phyloP scores from a whole-genome alignment of 192 early-diverging fungal genomes.

The Martensiomyces pterosporus region DNA sequence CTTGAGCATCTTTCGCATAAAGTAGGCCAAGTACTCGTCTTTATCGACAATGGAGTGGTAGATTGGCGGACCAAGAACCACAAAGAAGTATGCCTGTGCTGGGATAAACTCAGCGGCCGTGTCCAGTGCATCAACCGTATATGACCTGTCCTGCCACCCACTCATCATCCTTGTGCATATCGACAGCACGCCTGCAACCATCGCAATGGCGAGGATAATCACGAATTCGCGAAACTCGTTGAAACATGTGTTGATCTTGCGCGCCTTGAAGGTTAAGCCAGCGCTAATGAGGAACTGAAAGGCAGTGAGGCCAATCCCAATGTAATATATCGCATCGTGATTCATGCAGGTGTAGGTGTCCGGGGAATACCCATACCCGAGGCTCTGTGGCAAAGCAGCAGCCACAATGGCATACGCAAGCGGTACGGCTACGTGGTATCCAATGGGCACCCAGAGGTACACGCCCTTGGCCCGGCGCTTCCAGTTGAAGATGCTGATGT shows the following conservation, averaged over 20 bases:
- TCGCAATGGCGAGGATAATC: slow-evolving; percentile 7
- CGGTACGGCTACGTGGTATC: slow-evolving; percentile 13
- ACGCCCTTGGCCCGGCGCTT: slow-evolving; percentile 23
- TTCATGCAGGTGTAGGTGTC: slow-evolving; percentile 22
- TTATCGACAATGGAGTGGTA: slow-evolving; percentile 15
- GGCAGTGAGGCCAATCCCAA: slow-evolving; percentile 18
- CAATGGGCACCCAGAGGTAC: slow-evolving; percentile 24
- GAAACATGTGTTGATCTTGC: slow-evolving; percentile 37
- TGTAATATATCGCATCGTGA: slow-evolving; percentile 19
- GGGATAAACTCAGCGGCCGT: slow-evolving; percentile 25
- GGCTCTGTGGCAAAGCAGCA: slow-evolving; percentile 13
- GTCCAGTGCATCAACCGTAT: slow-evolving; percentile 12
- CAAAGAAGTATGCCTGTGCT: slow-evolving; percentile 38
- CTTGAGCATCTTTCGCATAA: slow-evolving; percentile 3
- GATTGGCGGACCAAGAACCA: slow-evolving; percentile 25
- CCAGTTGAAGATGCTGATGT: slow-evolving; percentile 30
- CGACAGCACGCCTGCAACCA: slow-evolving; percentile 17
- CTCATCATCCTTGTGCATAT: slow-evolving; percentile 4
- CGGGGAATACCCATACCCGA: slow-evolving; percentile 20
- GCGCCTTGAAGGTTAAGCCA: slow-evolving; percentile 26
- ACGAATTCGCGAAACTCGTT: slow-evolving; percentile 20
- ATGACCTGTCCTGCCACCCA: slow-evolving; percentile 12
- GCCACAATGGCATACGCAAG: slow-evolving; percentile 22
- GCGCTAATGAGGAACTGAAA: slow-evolving; percentile 17
- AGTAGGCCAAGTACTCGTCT: slow-evolving; percentile 18